Conservation (phyloP, 768 basidiomycete species). For the Tricholoma bakamatsutake region DNA sequence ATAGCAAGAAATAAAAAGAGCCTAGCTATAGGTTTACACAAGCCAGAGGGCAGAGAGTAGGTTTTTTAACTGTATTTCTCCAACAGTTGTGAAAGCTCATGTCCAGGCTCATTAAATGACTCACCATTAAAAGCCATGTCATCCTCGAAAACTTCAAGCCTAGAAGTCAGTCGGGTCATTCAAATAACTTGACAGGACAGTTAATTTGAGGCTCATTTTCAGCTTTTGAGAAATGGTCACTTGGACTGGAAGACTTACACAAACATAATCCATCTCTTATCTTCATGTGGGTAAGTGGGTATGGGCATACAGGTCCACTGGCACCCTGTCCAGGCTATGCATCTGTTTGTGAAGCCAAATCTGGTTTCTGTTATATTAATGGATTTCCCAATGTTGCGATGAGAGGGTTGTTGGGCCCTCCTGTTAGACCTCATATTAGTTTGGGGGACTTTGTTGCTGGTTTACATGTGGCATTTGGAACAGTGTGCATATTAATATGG, state of each 20-base stretch:
- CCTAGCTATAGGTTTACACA: constrained; percentile 59
- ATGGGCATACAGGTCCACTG: constrained; percentile 75
- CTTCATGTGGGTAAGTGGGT: constrained; percentile 81
- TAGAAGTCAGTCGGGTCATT: constrained; percentile 49
- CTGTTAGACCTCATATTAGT: constrained; percentile 67
- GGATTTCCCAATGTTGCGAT: constrained; percentile 53
- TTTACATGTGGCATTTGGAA: constrained; percentile 68
- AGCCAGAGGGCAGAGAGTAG: constrained; percentile 44
- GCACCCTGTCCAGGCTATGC: constrained; percentile 65
- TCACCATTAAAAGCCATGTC: constrained; percentile 62
- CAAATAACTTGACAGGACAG: neutral
- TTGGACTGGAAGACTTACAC: constrained; percentile 52
- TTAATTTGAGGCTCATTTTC: constrained; percentile 1
- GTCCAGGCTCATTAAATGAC: constrained; percentile 49
- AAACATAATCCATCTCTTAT: constrained; percentile 84
- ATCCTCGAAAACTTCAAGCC: constrained; percentile 71
- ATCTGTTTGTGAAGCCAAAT: constrained; percentile 71
- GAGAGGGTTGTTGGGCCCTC: constrained; percentile 51
- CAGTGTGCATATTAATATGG: constrained; percentile 32
- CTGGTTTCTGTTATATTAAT: constrained; percentile 70
- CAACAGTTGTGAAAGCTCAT: neutral
- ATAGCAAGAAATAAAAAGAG: constrained; percentile 72
- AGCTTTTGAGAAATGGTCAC: constrained; percentile 68
- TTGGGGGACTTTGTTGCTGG: constrained; percentile 70
- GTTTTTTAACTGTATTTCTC: constrained; percentile 8